Evolutionary conservation across 2,329 filamentous ascomycete genomes (phyloP).

Genomic region (Nectriaceae sp.): DNA sequence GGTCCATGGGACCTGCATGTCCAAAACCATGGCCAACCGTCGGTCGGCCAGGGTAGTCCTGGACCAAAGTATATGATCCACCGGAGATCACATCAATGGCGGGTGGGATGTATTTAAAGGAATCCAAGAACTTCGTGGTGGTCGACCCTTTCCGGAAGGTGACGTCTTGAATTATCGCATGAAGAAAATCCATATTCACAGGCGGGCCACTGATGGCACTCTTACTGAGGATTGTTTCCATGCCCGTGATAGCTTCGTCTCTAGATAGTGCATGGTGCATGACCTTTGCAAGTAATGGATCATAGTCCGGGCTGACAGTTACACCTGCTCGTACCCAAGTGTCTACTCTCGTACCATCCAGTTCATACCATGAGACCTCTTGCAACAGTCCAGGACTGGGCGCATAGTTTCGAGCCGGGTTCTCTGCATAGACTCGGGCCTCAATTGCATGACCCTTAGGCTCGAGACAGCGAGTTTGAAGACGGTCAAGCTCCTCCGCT

Average conservation of each 20-base stretch:
- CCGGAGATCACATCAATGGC: constrained; percentile 58
- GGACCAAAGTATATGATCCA: constrained; percentile 59
- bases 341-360: constrained; percentile 55
- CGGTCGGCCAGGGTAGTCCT: constrained; percentile 60
- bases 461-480: constrained; percentile 5
- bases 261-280: constrained; percentile 50
- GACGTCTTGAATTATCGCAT: constrained; percentile 47
- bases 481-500: constrained; percentile 11
- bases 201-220: background rate
- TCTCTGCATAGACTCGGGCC: constrained; percentile 43
- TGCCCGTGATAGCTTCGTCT: background rate
- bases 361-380: constrained; percentile 53
- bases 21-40: constrained; percentile 59
- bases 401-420: constrained; percentile 56
- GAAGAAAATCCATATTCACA: constrained; percentile 53
- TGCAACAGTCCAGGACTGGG: constrained; percentile 62
- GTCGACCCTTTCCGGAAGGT: constrained; percentile 52
- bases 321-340: constrained; percentile 63
- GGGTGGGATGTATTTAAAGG: constrained; percentile 49
- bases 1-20: constrained; percentile 63
- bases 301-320: constrained; percentile 58
- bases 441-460: constrained; percentile 37
- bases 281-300: constrained; percentile 58
- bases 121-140: constrained; percentile 55
- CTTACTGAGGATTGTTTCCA: background rate